These are phyloP conservation scores for Blastobotrys attinorum DNA, from an alignment of 805 yeast genomes.

Conservation along the genomic window DNA sequence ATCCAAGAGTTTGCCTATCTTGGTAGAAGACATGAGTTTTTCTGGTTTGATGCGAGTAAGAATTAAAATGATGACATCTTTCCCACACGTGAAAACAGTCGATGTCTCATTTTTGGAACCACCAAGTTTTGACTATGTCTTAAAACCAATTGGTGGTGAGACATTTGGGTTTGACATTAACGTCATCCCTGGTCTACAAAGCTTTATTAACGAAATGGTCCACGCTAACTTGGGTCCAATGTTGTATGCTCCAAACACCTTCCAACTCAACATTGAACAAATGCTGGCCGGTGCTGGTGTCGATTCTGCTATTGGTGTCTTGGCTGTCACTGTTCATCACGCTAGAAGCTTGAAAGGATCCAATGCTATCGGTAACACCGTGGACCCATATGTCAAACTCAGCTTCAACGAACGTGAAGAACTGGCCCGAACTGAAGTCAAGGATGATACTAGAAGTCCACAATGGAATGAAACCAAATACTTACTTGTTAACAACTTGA, in stretches of 20 bases:
- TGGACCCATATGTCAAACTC: slow-evolving; percentile 83
- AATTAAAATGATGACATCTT: slow-evolving; percentile 79
- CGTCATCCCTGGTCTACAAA: slow-evolving; percentile 77
- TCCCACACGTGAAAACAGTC: slow-evolving; percentile 90
- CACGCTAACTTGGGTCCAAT: slow-evolving; percentile 84
- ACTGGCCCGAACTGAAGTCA: slow-evolving; percentile 62
- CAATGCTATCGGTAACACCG: slow-evolving; percentile 62
- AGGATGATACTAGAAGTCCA: slow-evolving; percentile 61
- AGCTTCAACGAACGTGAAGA: slow-evolving; percentile 47
- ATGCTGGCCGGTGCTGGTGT: slow-evolving; percentile 73
- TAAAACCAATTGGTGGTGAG: slow-evolving; percentile 73
- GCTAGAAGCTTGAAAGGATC: slow-evolving; percentile 67
- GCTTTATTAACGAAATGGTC: slow-evolving; percentile 77
- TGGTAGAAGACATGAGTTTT: slow-evolving; percentile 74
- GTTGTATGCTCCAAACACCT: slow-evolving; percentile 80
- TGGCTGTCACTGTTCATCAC: slow-evolving; percentile 56
- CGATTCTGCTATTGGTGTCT: slow-evolving; percentile 79
- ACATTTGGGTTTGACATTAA: slow-evolving; percentile 83
- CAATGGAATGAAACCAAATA: slow-evolving; percentile 76
- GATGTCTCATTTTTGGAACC: slow-evolving; percentile 79
- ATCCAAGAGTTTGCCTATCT: slow-evolving; percentile 59
- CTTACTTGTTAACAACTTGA: slow-evolving; percentile 61
- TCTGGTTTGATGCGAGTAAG: slow-evolving; percentile 69
- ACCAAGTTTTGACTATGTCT: slow-evolving; percentile 80
- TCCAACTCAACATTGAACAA: slow-evolving; percentile 89